A percentile compares a stretch with the other conserved stretches of the same genome.
Evolutionary conservation across 2,329 filamentous ascomycete species (phyloP).

Genomic region (Cercospora citrullina): DNA sequence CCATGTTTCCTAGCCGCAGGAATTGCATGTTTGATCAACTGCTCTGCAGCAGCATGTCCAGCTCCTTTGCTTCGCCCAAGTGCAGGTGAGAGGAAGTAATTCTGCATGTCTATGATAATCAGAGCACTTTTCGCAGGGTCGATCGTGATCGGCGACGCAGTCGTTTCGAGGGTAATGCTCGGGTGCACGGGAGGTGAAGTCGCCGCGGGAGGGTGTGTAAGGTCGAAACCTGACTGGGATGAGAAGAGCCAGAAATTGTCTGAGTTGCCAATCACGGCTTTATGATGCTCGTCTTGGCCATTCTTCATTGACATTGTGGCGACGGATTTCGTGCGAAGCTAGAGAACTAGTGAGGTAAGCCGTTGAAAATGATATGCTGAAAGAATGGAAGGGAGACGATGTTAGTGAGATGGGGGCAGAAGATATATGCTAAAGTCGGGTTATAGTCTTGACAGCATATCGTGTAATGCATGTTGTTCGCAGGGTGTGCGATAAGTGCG

Average conservation of each 20-base stretch:
- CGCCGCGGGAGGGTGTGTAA: constrained; percentile 45
- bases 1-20: constrained; percentile 53
- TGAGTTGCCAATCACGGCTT: constrained; percentile 44
- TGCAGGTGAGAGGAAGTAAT: constrained; percentile 38
- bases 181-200: constrained; percentile 29
- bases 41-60: constrained; percentile 45
- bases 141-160: constrained; percentile 35
- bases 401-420: neutral
- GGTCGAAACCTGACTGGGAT: constrained; percentile 46
- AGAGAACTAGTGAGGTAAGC: neutral
- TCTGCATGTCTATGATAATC: constrained; percentile 40
- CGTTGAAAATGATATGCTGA: neutral
- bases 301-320: neutral
- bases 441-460: neutral
- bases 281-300: constrained; percentile 12
- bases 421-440: neutral
- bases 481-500: constrained; percentile 2
- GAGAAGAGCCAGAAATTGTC: constrained; percentile 51
- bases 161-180: constrained; percentile 31
- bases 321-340: neutral
- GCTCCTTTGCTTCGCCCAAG: constrained; percentile 39
- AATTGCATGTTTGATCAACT: constrained; percentile 47
- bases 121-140: constrained; percentile 39
- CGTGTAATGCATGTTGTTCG: neutral
- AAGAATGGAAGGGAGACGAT: neutral